Percentiles rank a stretch among this genome's conserved stretches.
Conservation (phyloP, 768 basidiomycete genomes). For the Auricularia sp. region DNA sequence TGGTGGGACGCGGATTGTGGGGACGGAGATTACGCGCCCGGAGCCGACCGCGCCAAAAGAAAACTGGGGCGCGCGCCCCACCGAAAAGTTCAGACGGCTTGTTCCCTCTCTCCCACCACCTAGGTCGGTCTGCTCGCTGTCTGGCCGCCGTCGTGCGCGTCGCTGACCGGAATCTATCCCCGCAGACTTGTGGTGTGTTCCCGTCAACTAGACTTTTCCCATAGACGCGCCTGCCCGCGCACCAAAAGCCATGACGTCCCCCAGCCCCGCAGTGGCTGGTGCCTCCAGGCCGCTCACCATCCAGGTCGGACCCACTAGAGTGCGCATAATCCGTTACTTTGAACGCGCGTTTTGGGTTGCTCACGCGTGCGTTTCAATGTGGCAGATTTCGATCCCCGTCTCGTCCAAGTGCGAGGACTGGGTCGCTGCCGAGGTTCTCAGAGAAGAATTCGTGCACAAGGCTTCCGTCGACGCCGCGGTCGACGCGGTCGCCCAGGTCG, state of each 20-base stretch:
- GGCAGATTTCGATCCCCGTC: slow-evolving; percentile 77
- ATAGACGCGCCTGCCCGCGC: neutral
- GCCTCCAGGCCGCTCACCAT: slow-evolving; percentile 23
- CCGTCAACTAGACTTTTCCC: neutral
- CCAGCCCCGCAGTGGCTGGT: neutral
- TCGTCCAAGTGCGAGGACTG: slow-evolving; percentile 74
- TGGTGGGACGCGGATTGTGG: too few species aligned
- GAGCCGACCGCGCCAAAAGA: neutral
- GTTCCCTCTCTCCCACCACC: neutral
- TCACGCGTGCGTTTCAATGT: neutral
- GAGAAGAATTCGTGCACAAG: slow-evolving; percentile 75
- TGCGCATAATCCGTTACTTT: slow-evolving; percentile 10
- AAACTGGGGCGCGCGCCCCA: neutral
- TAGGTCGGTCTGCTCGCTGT: neutral
- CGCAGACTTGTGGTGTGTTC: neutral
- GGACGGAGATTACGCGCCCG: neutral
- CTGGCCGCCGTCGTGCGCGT: neutral
- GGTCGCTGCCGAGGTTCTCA: slow-evolving; percentile 85
- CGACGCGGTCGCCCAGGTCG: slow-evolving; percentile 42
- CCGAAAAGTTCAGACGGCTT: neutral
- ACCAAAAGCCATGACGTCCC: neutral
- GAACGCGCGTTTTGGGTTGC: neutral
- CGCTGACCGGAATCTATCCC: neutral
- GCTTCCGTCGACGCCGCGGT: slow-evolving; percentile 48
- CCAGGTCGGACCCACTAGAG: slow-evolving; percentile 23